These are phyloP conservation scores for Crithidia thermophila DNA, from an alignment of 208 protist species.

Conservation along the genomic window DNA sequence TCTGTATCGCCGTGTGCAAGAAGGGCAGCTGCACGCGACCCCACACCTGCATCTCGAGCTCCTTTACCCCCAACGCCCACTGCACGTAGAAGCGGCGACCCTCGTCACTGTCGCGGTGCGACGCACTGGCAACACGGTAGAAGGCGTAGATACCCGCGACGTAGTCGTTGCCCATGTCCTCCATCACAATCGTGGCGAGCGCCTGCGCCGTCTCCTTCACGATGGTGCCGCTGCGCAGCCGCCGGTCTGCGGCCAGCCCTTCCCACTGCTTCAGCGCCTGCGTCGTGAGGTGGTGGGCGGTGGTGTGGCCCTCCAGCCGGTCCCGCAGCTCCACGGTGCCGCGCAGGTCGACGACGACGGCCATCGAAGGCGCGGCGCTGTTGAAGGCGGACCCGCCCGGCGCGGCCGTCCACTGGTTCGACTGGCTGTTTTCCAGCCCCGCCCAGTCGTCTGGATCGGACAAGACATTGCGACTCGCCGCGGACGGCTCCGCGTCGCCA, in stretches of 20 bases:
- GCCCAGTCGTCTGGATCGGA: neutral
- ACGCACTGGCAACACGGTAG: constrained; percentile 44
- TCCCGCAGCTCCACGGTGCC: constrained; percentile 47
- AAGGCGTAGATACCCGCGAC: constrained; percentile 36
- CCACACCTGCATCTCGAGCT: constrained; percentile 48
- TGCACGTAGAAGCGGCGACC: constrained; percentile 44
- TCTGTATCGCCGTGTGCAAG: constrained; percentile 39
- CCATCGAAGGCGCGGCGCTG: neutral
- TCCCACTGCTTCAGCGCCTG: constrained; percentile 42
- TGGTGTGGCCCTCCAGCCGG: constrained; percentile 44
- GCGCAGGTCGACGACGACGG: constrained; percentile 42
- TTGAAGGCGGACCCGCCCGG: neutral
- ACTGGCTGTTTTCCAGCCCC: neutral
- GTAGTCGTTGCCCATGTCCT: constrained; percentile 52
- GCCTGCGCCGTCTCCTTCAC: constrained; percentile 47
- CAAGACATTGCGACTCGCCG: neutral
- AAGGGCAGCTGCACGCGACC: constrained; percentile 34
- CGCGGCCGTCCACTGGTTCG: neutral
- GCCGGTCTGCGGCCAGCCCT: constrained; percentile 20
- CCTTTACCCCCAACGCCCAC: constrained; percentile 46
- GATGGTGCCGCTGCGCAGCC: constrained; percentile 33
- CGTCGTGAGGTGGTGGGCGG: constrained; percentile 34
- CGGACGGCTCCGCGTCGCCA: neutral
- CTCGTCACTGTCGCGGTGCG: constrained; percentile 32
- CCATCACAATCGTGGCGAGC: constrained; percentile 38